Percentiles rank a stretch among this genome's conserved stretches.
Evolutionary conservation across 805 yeast species (phyloP).

Genomic region (Spathaspora girioi): DNA sequence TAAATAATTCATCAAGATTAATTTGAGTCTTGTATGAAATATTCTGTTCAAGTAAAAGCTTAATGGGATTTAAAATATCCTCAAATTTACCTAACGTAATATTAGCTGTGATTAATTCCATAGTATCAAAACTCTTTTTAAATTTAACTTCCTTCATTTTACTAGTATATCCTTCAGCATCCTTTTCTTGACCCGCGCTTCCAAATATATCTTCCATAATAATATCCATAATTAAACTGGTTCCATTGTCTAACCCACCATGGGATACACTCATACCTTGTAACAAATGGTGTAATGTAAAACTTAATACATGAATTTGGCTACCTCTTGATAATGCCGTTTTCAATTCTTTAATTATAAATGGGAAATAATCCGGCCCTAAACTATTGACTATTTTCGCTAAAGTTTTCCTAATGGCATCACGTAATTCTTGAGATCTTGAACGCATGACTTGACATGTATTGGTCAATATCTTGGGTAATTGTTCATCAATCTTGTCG

Average conservation of each 20-base stretch:
- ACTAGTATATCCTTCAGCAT: slow-evolving; percentile 84
- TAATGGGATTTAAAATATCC: slow-evolving; percentile 64
- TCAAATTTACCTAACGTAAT: slow-evolving; percentile 57
- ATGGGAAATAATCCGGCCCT: slow-evolving; percentile 71
- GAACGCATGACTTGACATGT: slow-evolving; percentile 88
- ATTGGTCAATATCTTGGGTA: slow-evolving; percentile 81
- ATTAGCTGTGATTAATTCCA: slow-evolving; percentile 68
- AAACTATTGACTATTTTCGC: slow-evolving; percentile 59
- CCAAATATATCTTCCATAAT: slow-evolving; percentile 95
- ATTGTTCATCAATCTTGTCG: slow-evolving; percentile 49
- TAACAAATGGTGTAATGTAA: slow-evolving; percentile 73
- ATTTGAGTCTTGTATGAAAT: slow-evolving; percentile 65
- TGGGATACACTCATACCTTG: slow-evolving; percentile 49
- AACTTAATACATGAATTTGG: slow-evolving; percentile 89
- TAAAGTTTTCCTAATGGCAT: slow-evolving; percentile 73
- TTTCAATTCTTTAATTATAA: slow-evolving; percentile 73
- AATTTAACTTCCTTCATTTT: slow-evolving; percentile 88
- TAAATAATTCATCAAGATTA: slow-evolving; percentile 73
- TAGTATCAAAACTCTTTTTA: slow-evolving; percentile 84
- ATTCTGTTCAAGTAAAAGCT: slow-evolving; percentile 55
- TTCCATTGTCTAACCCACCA: slow-evolving; percentile 74
- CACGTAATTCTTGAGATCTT: slow-evolving; percentile 83
- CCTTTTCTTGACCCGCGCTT: slow-evolving; percentile 88
- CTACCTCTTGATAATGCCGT: slow-evolving; percentile 84
- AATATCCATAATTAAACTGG: slow-evolving; percentile 57